Base-by-base conservation (phyloP, 2,329 filamentous ascomycete species). In the Epichloe glyceriae region DNA sequence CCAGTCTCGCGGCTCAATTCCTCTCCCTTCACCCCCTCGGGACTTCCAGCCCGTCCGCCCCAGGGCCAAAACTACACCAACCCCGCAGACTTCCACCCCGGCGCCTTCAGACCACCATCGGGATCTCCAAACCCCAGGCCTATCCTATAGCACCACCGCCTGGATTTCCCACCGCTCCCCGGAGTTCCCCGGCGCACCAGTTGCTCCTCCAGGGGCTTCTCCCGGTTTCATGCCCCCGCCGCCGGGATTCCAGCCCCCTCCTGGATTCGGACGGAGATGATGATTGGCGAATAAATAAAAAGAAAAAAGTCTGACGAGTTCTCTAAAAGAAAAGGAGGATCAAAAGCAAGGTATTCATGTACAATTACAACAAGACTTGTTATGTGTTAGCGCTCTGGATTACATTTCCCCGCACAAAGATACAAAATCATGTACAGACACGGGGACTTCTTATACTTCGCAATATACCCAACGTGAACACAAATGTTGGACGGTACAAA, bases 11-110 rank as follows among this genome's bases (percentile, higher is more conserved):
- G 60, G 60, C n/a, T 55, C 62, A 2, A 60, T 58, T n/a, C 65
- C 66, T 47, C 68, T 77, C 2, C 74, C 73, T 0, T 70, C 73
- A 8, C 69, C 74, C 74, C 74, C 0, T 70, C 73, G 1, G 75
- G 74, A 1, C 64, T 78, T 3, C 74, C 75, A 0, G 72, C 73
- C 0, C 66, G 74, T 15, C 74, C 73, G 3, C 74, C 73, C 0
- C 71, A 71, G 45, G 68, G 68, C 47, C 72, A 73, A 34, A 68
- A 67, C 22, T 75, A 67, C 58, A 69, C 66, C 45, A 74, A 73
- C 52, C 71, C 72, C 5, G 71, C 70, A 45, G 70, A 73, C 51
- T 74, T 71, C 60, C 73, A 74, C 54, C 72, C 71, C 0, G 70
- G 69, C 30, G 59, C 60, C 54, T 69, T 67, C 60, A 67, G 69